These are phyloP conservation scores for Eucalyptus sideroxylon DNA, from an alignment of 345 rosid genomes.

Conservation along the genomic window DNA sequence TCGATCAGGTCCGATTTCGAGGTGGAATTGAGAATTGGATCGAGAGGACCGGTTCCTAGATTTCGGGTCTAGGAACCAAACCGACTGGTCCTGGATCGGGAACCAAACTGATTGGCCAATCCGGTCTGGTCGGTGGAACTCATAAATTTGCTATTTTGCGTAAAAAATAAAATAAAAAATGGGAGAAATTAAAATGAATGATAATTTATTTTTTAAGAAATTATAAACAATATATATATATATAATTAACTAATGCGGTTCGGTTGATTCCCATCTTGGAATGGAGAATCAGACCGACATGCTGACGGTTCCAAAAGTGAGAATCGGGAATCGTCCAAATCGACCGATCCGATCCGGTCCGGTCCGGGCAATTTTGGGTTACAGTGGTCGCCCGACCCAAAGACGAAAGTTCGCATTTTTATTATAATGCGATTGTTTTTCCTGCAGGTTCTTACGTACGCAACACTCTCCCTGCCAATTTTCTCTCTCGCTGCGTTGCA, in stretches of 20 bases:
- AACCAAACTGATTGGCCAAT: rapidly evolving
- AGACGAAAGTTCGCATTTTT: not conserved
- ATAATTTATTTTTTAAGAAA: no score
- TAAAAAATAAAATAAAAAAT: no score
- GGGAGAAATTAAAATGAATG: rapidly evolving
- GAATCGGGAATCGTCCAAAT: rapidly evolving
- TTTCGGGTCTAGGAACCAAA: rapidly evolving
- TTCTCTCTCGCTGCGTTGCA: not conserved
- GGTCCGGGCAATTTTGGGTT: no score
- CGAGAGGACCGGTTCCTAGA: rapidly evolving
- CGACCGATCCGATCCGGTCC: no score
- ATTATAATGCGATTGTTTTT: not conserved
- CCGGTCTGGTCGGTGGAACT: rapidly evolving
- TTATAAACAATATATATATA: no score
- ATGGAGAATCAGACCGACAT: rapidly evolving
- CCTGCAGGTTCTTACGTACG: not conserved
- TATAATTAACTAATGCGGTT: no score
- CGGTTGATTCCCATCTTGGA: rapidly evolving
- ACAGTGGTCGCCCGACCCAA: not conserved
- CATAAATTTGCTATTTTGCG: rapidly evolving
- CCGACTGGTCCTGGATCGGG: rapidly evolving
- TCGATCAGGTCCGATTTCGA: rapidly evolving
- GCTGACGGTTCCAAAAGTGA: rapidly evolving
- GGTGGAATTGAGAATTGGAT: no score
- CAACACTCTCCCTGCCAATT: not conserved